A percentile compares a stretch with the other conserved stretches of the same genome.
Evolutionary conservation across 345 rosid genomes (phyloP).

Genomic region (Hevea brasiliensis): DNA sequence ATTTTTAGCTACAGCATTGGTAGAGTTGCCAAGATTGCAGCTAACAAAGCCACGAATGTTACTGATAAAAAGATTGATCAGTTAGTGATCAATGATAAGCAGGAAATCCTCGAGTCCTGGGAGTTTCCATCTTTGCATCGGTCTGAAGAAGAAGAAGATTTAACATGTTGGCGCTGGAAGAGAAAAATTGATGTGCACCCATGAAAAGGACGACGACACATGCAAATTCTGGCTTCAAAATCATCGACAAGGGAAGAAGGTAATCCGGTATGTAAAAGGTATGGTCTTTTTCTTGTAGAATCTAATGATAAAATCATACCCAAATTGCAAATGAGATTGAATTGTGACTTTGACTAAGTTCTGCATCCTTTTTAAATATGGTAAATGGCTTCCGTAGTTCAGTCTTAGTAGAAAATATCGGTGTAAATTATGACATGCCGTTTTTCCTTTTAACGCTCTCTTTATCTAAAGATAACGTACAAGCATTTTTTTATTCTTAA

Average conservation of each 20-base stretch:
- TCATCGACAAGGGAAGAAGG: background rate
- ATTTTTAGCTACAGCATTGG: background rate
- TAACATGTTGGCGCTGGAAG: background rate
- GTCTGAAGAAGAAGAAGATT: background rate
- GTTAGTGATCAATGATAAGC: background rate
- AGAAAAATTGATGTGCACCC: background rate
- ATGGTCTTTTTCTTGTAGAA: too few relatives aligned
- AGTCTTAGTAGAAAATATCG: too few relatives aligned
- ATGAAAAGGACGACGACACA: background rate
- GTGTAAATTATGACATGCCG: too few relatives aligned
- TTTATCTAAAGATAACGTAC: too few relatives aligned
- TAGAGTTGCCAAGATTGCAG: background rate
- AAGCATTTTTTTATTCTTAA: too few relatives aligned
- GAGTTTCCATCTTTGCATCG: slow-evolving; percentile 2
- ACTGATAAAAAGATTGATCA: background rate
- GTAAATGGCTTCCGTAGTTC: too few relatives aligned
- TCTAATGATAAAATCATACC: too few relatives aligned
- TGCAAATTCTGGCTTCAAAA: slow-evolving; percentile 8
- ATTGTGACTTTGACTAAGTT: too few relatives aligned
- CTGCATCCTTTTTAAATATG: too few relatives aligned
- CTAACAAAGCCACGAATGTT: too few relatives aligned
- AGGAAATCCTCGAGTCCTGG: background rate
- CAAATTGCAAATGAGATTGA: too few relatives aligned
- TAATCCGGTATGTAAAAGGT: slow-evolving; percentile 1
- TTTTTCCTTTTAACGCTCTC: too few relatives aligned